phyloP scores from a whole-genome alignment of 2,329 filamentous ascomycete species.

The Nothophoma quercina region DNA sequence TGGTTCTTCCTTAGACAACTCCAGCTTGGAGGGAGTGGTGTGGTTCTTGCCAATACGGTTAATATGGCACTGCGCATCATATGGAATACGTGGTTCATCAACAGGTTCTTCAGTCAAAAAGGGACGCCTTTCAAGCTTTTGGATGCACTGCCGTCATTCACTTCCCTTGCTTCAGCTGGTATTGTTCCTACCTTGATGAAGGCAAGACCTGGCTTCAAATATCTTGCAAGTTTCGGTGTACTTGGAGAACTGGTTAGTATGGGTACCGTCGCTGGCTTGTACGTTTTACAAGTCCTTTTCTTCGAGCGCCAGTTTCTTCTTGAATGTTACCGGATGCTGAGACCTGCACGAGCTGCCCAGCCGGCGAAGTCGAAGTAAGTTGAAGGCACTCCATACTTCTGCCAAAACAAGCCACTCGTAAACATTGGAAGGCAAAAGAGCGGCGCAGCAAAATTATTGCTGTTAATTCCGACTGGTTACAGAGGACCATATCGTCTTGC shows the following conservation, averaged over 20 bases:
- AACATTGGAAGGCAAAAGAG: too few species aligned
- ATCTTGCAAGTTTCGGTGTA: slow-evolving; percentile 47
- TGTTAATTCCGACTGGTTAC: too few species aligned
- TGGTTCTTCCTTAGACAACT: slow-evolving; percentile 76
- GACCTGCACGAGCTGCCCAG: slow-evolving; percentile 17
- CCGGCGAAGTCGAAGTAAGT: not conserved
- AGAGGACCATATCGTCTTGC: too few species aligned
- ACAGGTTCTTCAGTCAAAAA: slow-evolving; percentile 40
- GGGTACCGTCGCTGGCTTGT: slow-evolving; percentile 46
- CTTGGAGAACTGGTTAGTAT: slow-evolving; percentile 53
- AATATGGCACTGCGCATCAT: slow-evolving; percentile 87
- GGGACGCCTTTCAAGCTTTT: slow-evolving; percentile 27
- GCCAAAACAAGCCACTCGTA: too few species aligned
- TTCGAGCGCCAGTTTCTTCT: slow-evolving; percentile 44
- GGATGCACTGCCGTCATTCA: slow-evolving; percentile 30
- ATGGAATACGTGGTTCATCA: slow-evolving; percentile 81
- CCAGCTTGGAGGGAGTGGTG: slow-evolving; percentile 75
- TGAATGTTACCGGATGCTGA: slow-evolving; percentile 46
- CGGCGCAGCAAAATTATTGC: not conserved
- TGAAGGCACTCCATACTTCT: too few species aligned
- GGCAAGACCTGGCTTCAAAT: slow-evolving; percentile 29
- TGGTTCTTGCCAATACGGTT: slow-evolving; percentile 86
- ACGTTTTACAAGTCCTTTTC: slow-evolving; percentile 45
- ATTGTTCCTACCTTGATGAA: slow-evolving; percentile 49
- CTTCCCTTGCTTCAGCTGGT: slow-evolving; percentile 48